These are phyloP conservation scores for Exophiala spinifera DNA, from an alignment of 2,329 filamentous ascomycete genomes.

Conservation along the genomic window DNA sequence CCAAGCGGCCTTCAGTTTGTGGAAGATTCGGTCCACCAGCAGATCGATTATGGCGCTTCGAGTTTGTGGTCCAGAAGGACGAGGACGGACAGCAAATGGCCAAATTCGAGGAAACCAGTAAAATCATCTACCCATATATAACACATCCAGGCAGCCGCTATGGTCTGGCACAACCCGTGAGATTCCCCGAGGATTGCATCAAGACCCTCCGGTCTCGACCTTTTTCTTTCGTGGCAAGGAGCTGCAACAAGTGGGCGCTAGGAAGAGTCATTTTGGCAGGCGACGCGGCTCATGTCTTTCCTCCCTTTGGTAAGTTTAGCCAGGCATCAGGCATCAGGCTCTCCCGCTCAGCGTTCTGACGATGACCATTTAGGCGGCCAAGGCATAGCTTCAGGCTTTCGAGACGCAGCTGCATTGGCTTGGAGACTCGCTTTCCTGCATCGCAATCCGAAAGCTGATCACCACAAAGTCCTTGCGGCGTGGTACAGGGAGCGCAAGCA, in stretches of 20 bases:
- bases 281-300: constrained; percentile 33
- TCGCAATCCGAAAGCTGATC: constrained; percentile 20
- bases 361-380: constrained; percentile 33
- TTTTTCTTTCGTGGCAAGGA: constrained; percentile 28
- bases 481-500: constrained; percentile 41
- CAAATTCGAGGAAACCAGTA: constrained; percentile 20
- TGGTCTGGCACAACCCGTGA: constrained; percentile 22
- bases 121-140: constrained; percentile 32
- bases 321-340: background rate
- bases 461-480: constrained; percentile 31
- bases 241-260: constrained; percentile 30
- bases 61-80: constrained; percentile 35
- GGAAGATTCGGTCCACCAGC: constrained; percentile 31
- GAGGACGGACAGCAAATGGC: constrained; percentile 35
- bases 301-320: constrained; percentile 28
- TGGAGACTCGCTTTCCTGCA: constrained; percentile 38
- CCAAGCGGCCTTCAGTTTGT: constrained; percentile 29
- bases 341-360: background rate
- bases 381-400: constrained; percentile 42
- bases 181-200: constrained; percentile 31
- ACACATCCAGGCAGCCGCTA: constrained; percentile 31
- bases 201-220: constrained; percentile 30
- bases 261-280: constrained; percentile 28
- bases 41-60: constrained; percentile 36
- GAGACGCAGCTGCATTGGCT: constrained; percentile 38